These are phyloP conservation scores for Blastobotrys attinorum DNA, from an alignment of 805 yeast species.

Conservation along the genomic window DNA sequence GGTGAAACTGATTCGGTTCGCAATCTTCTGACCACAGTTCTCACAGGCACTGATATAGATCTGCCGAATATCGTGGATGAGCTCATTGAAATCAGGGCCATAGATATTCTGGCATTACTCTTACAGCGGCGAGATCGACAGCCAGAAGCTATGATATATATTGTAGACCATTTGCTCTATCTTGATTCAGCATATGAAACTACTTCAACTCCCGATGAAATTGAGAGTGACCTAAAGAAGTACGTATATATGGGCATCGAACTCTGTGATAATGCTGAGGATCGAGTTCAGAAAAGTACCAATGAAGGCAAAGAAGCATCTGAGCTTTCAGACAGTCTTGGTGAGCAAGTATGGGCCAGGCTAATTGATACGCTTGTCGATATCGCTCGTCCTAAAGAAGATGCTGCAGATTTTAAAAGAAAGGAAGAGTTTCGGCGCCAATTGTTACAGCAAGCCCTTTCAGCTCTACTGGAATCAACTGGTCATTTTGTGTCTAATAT, in stretches of 20 bases:
- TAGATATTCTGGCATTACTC: slow-evolving; percentile 23
- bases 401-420: slow-evolving; percentile 25
- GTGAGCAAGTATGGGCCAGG: slow-evolving; percentile 33
- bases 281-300: not conserved
- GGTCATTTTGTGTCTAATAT: slow-evolving; percentile 24
- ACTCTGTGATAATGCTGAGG: slow-evolving; percentile 15
- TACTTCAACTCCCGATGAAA: too few species aligned
- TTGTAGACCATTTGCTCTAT: slow-evolving; percentile 19
- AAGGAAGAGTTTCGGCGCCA: slow-evolving; percentile 7
- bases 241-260: slow-evolving; percentile 19
- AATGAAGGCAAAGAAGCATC: not conserved
- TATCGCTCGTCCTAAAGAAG: slow-evolving; percentile 5
- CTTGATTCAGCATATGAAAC: slow-evolving; percentile 13
- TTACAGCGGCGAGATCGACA: slow-evolving; percentile 17
- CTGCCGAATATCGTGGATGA: slow-evolving; percentile 23
- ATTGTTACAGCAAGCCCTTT: slow-evolving; percentile 15
- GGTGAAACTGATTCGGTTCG: slow-evolving; percentile 14
- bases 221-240: slow-evolving; percentile 9
- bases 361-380: slow-evolving; percentile 35
- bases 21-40: slow-evolving; percentile 23
- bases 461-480: slow-evolving; percentile 27
- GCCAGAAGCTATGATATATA: slow-evolving; percentile 27
- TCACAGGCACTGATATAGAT: slow-evolving; percentile 27
- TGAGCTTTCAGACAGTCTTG: slow-evolving; percentile 15
- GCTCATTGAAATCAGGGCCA: slow-evolving; percentile 18